Percentiles rank a stretch among this genome's conserved stretches.
phyloP scores from a whole-genome alignment of 2,329 filamentous ascomycete genomes.

The Shiraia bambusicola region DNA sequence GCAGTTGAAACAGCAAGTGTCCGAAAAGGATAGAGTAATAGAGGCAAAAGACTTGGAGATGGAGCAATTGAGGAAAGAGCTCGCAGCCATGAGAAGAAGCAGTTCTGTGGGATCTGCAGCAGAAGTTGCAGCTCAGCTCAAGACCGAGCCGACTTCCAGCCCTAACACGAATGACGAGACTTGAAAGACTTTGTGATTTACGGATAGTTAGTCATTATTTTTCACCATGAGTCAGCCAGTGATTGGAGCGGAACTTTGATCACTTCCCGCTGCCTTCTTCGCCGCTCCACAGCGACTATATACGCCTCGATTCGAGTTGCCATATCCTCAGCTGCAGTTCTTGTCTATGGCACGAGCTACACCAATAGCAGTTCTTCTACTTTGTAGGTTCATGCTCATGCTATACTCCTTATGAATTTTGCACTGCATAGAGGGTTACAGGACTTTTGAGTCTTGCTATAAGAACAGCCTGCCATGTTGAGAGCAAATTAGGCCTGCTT shows the following conservation, averaged over 20 bases:
- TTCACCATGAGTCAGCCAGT: neutral
- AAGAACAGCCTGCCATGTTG: no score
- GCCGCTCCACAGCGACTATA: no score
- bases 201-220: neutral
- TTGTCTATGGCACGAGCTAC: no score
- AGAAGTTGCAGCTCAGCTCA: constrained; percentile 10
- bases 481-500: no score
- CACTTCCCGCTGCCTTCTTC: no score
- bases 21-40: constrained; percentile 64
- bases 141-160: constrained; percentile 16
- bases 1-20: constrained; percentile 72
- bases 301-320: no score
- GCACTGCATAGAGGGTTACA: no score
- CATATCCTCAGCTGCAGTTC: no score
- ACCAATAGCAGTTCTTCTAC: no score
- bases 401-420: no score
- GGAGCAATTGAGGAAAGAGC: constrained; percentile 50
- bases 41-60: constrained; percentile 66
- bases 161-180: constrained; percentile 14
- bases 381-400: no score
- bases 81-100: constrained; percentile 42
- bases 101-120: constrained; percentile 14
- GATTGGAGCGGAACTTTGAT: neutral
- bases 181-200: constrained; percentile 7
- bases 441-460: no score